A percentile compares a stretch with the other conserved stretches of the same genome.
phyloP scores from a whole-genome alignment of 2,329 filamentous ascomycete genomes.

The Claviceps spartinae region DNA sequence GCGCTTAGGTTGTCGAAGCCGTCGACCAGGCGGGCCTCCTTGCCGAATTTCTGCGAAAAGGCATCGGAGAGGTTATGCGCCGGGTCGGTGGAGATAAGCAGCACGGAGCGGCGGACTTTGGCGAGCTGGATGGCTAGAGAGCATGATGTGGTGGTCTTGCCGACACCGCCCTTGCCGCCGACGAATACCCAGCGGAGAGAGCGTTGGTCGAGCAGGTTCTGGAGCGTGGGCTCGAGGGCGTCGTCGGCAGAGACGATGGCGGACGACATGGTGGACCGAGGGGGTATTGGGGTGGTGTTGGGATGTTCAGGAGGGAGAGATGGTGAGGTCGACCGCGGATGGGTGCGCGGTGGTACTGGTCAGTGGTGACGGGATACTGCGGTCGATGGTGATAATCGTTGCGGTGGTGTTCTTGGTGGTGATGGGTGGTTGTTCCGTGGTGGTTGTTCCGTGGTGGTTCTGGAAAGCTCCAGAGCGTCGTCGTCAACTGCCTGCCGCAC shows the following conservation, averaged over 20 bases:
- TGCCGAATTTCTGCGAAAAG: constrained; percentile 98
- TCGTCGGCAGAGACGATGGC: constrained; percentile 41
- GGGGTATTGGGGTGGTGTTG: not conserved
- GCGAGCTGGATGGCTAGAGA: constrained; percentile 96
- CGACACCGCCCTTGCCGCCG: constrained; percentile 93
- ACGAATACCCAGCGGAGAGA: constrained; percentile 98
- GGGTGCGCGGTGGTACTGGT: not conserved
- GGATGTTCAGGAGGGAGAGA: not conserved
- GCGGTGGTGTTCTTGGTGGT: not conserved
- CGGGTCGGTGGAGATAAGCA: constrained; percentile 96
- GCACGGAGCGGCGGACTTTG: constrained; percentile 83
- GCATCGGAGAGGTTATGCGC: constrained; percentile 97
- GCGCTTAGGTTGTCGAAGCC: constrained; percentile 89
- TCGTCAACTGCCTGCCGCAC: not conserved
- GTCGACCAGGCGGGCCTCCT: constrained; percentile 85
- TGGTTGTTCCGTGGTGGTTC: not conserved
- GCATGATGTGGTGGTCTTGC: constrained; percentile 98
- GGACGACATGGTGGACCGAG: constrained; percentile 26
- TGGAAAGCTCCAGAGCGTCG: constrained; percentile 1
- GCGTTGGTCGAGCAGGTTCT: constrained; percentile 90
- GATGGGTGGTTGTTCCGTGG: not conserved
- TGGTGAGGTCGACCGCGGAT: not conserved
- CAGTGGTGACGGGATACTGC: not conserved
- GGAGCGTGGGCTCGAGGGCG: constrained; percentile 78
- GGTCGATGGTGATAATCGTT: not conserved